Conservation (phyloP, 1,284 basidiomycete species). For the Cutaneotrichosporon sp. region DNA sequence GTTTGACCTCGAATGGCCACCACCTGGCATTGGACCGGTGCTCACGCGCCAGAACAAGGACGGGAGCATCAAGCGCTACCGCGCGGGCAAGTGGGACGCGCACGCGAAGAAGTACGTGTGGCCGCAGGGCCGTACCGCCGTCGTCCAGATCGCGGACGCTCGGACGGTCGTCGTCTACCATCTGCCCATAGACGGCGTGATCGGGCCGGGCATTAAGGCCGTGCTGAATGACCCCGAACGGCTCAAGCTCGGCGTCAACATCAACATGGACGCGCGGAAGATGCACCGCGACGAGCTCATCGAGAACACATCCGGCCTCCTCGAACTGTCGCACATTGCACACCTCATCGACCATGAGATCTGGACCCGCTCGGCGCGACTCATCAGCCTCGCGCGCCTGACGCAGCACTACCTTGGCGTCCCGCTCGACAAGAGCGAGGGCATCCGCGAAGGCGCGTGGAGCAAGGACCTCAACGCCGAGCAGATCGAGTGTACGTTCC, state of each 20-base stretch:
- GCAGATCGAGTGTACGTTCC: slow-evolving; percentile 49
- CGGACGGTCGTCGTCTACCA: slow-evolving; percentile 50
- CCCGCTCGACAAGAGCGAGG: slow-evolving; percentile 39
- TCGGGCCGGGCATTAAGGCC: slow-evolving; percentile 29
- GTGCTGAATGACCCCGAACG: slow-evolving; percentile 40
- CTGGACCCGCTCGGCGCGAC: slow-evolving; percentile 28
- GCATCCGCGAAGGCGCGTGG: slow-evolving; percentile 49
- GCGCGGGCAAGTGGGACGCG: slow-evolving; percentile 19
- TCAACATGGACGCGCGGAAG: slow-evolving; percentile 49
- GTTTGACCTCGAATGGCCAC: slow-evolving; percentile 51
- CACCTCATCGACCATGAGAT: slow-evolving; percentile 40
- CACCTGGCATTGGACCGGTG: slow-evolving; percentile 19
- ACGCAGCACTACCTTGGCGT: slow-evolving; percentile 40
- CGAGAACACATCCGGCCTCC: slow-evolving; percentile 22
- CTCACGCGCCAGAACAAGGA: neutral
- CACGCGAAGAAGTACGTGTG: slow-evolving; percentile 18
- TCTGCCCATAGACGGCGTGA: slow-evolving; percentile 24
- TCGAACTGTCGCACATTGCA: slow-evolving; percentile 51
- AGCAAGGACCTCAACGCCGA: slow-evolving; percentile 27
- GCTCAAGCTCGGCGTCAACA: slow-evolving; percentile 52
- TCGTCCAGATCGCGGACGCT: slow-evolving; percentile 52
- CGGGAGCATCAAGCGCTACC: neutral
- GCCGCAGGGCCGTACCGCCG: slow-evolving; percentile 42
- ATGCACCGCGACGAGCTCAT: slow-evolving; percentile 45
- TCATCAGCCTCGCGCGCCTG: slow-evolving; percentile 50